Base-by-base conservation (phyloP, 2,329 filamentous ascomycete genomes). In the Cladophialophora immunda region DNA sequence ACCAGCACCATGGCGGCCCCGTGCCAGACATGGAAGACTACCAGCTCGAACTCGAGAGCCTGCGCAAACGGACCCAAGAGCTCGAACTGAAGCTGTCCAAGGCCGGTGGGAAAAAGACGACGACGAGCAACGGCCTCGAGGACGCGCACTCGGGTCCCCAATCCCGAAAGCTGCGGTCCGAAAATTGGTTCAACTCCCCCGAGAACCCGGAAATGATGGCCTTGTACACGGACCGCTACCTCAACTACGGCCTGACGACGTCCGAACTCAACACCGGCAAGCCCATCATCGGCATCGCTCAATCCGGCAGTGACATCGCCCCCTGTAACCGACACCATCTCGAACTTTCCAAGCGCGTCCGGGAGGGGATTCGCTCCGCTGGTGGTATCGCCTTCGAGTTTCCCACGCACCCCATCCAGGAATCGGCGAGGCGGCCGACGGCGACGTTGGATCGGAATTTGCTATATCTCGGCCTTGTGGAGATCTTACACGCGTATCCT, bases 381-480 rank as follows among this genome's bases (percentile, higher is more conserved):
- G 83, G 83, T 1, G 83, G 79, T 32, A 82, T 85, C 69, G 80
- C 82, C 2, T 81, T 85, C 67, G 83, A 85, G 70, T 85, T 85
- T 66, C 83, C 83, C 3, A 83, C 78, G 22, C 83, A 85, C 73
- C 83, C 83, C 3, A 85, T 85, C 47, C 83, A 85, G 68, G 83
- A 85, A 74, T 83, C 77, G 25, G 76, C 76, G 5, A 75, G 82
- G 30, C 75, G 83, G 29, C 83, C 83, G 19, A 84, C 83, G 4
- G 82, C 83, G 0, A 81, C 81, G 15, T 75, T 85, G 53, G 83
- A 85, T 73, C 77, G 83, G 8, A 85, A 85, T 68, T 73, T 85
- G 60, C 78, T 81, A 1, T 84, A 84, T 73, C 73, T 85, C 27
- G 75, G 78, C 11, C 75, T 85, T 32, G 82, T 84, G 19, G 83